Evolutionary conservation across 2,329 filamentous ascomycete genomes (phyloP), one percentile per base, ranked within the genome.

Genomic region (Cladosporium sp.): DNA sequence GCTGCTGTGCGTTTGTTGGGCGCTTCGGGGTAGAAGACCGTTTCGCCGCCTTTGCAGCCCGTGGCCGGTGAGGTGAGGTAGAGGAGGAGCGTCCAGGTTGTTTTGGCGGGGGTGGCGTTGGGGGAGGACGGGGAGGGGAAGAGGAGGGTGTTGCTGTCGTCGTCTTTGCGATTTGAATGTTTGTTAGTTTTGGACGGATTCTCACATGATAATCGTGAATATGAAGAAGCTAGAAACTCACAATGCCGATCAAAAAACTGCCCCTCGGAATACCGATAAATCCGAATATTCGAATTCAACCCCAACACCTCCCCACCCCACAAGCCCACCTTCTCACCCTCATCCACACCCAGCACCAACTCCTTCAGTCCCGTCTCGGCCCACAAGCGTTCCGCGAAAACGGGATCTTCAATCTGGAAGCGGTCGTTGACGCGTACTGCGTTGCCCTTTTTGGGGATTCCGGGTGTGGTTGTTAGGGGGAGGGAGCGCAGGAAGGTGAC

Each of bases 181-280:
- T n/a, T 8, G 13, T n/a, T 11, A 13, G 3, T 2, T 39, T 6
- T 6, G 27, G 16, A n/a, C 3, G 3, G 5, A 30, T 19, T 25
- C 12, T 15, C n/a, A 15, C n/a, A n/a, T n/a, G n/a, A n/a, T n/a
- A n/a, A n/a, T n/a, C n/a, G n/a, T n/a, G n/a, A n/a, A n/a, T n/a
- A n/a, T n/a, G n/a, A n/a, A n/a, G n/a, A n/a, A 27, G 22, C 22
- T 9, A 27, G 9, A 27, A 15, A 78, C 85, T 61, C 78, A 92
- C 88, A 96, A 67, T 96, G 92, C 60, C 88, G 85, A 63, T 90
- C 90, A 66, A 96, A 96, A 66, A 91, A 95, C 65, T 96, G 90
- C 0, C 88, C 88, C 57, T 85, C 80, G 1, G 78, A 80, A 68
- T 96, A 96, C 18, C 91, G 80, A 70, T 96, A 96, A 25, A 96